Base-by-base conservation (phyloP, 306 rosid species). In the Citrullus mucosospermus region DNA sequence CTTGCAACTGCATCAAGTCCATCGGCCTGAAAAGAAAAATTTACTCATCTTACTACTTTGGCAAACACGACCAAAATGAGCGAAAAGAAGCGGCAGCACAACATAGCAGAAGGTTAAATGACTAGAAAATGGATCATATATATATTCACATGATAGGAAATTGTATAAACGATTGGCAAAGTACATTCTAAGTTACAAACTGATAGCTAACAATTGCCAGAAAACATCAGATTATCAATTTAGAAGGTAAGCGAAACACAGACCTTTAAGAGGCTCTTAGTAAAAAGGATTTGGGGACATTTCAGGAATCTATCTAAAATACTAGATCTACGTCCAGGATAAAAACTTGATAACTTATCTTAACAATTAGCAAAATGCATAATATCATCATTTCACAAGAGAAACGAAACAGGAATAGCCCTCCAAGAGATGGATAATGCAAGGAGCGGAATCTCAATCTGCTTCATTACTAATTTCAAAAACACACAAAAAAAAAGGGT, bases 1-100 rank as follows among this genome's bases (percentile, higher is more conserved):
- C 99, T 88, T 74, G 96, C 97, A 80, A 83, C 97, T 22, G 99
- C 99, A 50, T 90, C 51, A 5, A 95, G 92, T 53, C 99, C 97
- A 80, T 95, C 99, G 50, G 93, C 97, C 99, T 95, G 92, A 83
- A 76, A 68, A 30, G 63, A 51, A 78, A 57, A 30, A 1, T 5
- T 22, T 69, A 22, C 75, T 22, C 55, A 1, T 67, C 7, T 67
- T 6, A 43, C 18, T 5, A 41, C 25, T 50, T 7, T 48, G 1
- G 58, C 39, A 6, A 70, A 20, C 56, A 22, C 12, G 16, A n/a
- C 55, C 14, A 69, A 43, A 20, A 39, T 38, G 53, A n/a, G 54
- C 53, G 3, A 41, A 44, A 25, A 2, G 0, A 20, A 55, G 65
- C 48, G 36, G 20, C 13, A 17, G 4, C 34, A 22, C 39, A 34